These are phyloP conservation scores for Cladorrhinum sp. DNA, from an alignment of 2,329 filamentous ascomycete genomes.

Conservation along the genomic window DNA sequence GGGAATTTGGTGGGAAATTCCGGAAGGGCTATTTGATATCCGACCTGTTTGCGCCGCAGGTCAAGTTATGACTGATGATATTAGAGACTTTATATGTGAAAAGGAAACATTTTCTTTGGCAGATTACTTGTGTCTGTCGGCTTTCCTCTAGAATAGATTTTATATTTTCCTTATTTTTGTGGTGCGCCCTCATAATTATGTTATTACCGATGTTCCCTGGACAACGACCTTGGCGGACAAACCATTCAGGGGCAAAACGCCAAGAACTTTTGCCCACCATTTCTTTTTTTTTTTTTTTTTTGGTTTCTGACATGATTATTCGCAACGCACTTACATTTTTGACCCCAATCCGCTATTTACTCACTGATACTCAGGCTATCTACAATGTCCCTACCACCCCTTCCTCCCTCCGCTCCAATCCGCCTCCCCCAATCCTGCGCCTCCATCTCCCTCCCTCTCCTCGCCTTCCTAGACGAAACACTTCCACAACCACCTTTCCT, in stretches of 20 bases:
- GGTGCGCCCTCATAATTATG: background rate
- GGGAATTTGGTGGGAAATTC: background rate
- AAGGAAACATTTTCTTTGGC: background rate
- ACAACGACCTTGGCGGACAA: background rate
- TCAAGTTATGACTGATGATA: background rate
- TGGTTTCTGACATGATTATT: background rate
- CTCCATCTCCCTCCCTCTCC: slow-evolving; percentile 20
- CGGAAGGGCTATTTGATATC: background rate
- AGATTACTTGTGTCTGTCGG: background rate
- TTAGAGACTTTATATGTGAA: background rate
- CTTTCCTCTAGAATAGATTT: background rate
- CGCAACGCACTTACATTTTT: background rate
- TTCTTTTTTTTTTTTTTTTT: background rate
- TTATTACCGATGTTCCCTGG: background rate
- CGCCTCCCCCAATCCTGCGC: slow-evolving; percentile 19
- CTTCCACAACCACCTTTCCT: slow-evolving; percentile 14
- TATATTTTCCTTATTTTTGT: background rate
- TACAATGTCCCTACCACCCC: slow-evolving; percentile 8
- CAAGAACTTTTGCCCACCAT: too few species aligned
- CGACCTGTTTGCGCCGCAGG: background rate
- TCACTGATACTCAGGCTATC: too few species aligned
- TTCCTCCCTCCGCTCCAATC: slow-evolving; percentile 7
- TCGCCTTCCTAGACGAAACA: slow-evolving; percentile 16
- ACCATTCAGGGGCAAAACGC: background rate
- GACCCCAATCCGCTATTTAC: too few species aligned